Conservation (phyloP, 768 basidiomycete species). For the Pulveroboletus ravenelii region DNA sequence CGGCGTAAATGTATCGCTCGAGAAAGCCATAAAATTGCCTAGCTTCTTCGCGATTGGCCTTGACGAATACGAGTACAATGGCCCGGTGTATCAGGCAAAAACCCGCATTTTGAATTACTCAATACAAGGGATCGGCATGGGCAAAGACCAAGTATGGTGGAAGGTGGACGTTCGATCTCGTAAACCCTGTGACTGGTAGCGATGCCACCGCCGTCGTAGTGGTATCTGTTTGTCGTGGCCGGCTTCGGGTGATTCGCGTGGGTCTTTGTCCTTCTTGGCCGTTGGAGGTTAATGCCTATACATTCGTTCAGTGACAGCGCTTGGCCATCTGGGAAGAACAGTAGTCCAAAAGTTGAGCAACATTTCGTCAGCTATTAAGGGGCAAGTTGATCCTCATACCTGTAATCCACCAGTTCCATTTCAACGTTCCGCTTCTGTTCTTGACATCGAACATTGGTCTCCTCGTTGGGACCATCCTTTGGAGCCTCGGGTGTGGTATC, state of each 20-base stretch:
- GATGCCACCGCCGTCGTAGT: slow-evolving; percentile 17
- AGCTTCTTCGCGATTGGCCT: slow-evolving; percentile 19
- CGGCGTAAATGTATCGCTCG: not conserved
- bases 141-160: slow-evolving; percentile 43
- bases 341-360: not conserved
- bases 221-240: slow-evolving; percentile 35
- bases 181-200: not conserved
- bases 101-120: slow-evolving; percentile 43
- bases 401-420: slow-evolving; percentile 45
- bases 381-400: slow-evolving; percentile 41
- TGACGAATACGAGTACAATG: slow-evolving; percentile 34
- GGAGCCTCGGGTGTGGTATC: slow-evolving; percentile 47
- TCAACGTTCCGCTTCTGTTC: slow-evolving; percentile 43
- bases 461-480: slow-evolving; percentile 45
- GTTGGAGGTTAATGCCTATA: not conserved
- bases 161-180: not conserved
- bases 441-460: slow-evolving; percentile 52
- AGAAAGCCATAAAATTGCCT: not conserved
- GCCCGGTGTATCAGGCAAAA: slow-evolving; percentile 48
- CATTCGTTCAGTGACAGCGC: slow-evolving; percentile 28
- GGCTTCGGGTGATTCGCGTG: slow-evolving; percentile 43
- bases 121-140: slow-evolving; percentile 54
- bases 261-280: slow-evolving; percentile 4
- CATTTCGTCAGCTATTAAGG: slow-evolving; percentile 34
- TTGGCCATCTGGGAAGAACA: slow-evolving; percentile 26